Conservation (phyloP, 495 filamentous ascomycete genomes). For the Trichoderma parareesei region DNA sequence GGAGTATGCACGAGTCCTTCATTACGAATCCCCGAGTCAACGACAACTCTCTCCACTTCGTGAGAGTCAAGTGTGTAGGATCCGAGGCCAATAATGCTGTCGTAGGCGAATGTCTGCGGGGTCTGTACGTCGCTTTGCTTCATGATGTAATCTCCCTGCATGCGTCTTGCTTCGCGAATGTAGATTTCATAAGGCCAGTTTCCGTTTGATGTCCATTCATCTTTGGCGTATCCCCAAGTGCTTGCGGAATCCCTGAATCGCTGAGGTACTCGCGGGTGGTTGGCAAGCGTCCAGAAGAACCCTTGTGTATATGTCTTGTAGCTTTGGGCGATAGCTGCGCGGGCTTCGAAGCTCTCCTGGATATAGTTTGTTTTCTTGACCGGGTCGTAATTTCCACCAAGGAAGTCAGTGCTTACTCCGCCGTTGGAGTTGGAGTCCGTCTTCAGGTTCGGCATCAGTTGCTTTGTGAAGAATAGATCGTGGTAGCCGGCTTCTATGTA, state of each 20-base stretch:
- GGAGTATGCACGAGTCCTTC: not conserved
- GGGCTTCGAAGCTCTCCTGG: not conserved
- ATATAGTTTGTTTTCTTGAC: not conserved
- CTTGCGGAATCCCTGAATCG: not conserved
- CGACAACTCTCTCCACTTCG: not conserved
- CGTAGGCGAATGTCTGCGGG: not conserved
- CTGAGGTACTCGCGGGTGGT: not conserved
- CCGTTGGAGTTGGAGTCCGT: not conserved
- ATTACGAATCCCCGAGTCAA: not conserved
- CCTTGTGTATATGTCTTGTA: not conserved
- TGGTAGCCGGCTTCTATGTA: not conserved
- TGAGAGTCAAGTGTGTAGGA: not conserved
- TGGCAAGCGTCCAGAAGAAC: not conserved
- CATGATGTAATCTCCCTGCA: not conserved
- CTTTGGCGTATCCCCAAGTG: not conserved
- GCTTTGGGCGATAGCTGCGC: not conserved
- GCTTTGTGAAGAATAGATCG: not conserved
- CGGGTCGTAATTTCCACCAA: not conserved
- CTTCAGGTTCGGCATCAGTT: not conserved
- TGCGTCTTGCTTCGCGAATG: not conserved
- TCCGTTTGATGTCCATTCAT: not conserved
- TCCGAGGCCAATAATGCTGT: constrained; percentile 1
- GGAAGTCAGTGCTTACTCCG: not conserved
- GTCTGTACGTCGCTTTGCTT: not conserved
- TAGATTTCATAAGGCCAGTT: not conserved